Evolutionary conservation across 257 asterid genomes (phyloP), one percentile per base, ranked within the genome.

Genomic region (Penstemon newberryi): DNA sequence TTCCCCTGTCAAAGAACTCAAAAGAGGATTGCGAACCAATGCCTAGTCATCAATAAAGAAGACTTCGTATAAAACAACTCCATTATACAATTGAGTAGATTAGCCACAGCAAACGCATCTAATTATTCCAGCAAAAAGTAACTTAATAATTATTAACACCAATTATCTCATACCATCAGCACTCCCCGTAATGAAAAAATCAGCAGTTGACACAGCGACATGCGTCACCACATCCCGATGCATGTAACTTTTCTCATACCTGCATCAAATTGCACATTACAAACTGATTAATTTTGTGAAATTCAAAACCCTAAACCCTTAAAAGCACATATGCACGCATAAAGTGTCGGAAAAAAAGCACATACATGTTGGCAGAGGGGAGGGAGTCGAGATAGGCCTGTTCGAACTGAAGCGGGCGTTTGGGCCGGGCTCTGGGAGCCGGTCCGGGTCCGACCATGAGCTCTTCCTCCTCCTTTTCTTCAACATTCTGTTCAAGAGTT

Each of bases 221-320:
- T 94, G 99, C 25, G 97, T 94, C 54, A 94, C 97, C 70, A 91
- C 96, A 76, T 94, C 99, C 36, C 97, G 91, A 63, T 94, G 99
- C 99, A 94, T 94, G 73, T 88, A 93, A 79, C 97, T 93, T 82
- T 93, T 93, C 89, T 93, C 99, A 51, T 93, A 93, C 99, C 99
- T 93, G 77, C 73, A 79, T 65, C 66, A 38, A 55, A 61, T 49
- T 49, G 39, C 68, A 68, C n/a, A 71, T 42, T 63, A 43, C 60
- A 68, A 8, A 64, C 41, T 72, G 47, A 40, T 36, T 64, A 60
- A 66, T 58, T 15, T 15, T 66, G 66, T 64, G 53, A 66, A 72
- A 73, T 65, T 77, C 72, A 66, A 79, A 75, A 67, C 81, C 81
- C 80, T 60, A 50, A 40, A 68, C 52, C 49, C 56, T 43, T 15